Percentiles rank a stretch among this genome's conserved stretches.
Conservation (phyloP, 2,329 filamentous ascomycete genomes). For the Fusarium pilosicola region DNA sequence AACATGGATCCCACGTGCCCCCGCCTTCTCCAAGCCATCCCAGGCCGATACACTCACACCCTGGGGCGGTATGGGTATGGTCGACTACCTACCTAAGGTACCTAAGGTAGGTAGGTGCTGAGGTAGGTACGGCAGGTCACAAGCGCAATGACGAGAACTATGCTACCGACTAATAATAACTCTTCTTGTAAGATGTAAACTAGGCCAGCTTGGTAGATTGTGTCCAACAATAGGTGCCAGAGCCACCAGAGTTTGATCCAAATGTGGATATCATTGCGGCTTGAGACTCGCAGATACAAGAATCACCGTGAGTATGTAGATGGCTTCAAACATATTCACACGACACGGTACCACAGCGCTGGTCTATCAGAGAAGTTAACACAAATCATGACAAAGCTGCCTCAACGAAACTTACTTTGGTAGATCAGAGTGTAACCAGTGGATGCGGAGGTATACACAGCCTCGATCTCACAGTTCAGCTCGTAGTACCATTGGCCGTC, state of each 20-base stretch:
- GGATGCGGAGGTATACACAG: constrained; percentile 54
- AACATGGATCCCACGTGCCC: not conserved
- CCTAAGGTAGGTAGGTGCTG: not conserved
- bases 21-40: not conserved
- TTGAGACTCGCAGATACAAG: not conserved
- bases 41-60: not conserved
- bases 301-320: not conserved
- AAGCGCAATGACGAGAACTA: not conserved
- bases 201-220: not conserved
- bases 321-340: constrained; percentile 54
- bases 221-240: not conserved
- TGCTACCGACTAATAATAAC: not conserved
- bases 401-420: constrained; percentile 47
- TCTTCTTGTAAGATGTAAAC: not conserved
- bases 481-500: constrained; percentile 55
- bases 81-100: not conserved
- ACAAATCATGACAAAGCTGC: not conserved
- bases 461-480: constrained; percentile 53
- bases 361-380: constrained; percentile 44
- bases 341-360: constrained; percentile 54
- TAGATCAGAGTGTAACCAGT: constrained; percentile 57
- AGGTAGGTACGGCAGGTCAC: not conserved
- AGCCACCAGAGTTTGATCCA: not conserved
- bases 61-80: not conserved
- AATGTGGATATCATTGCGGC: not conserved